Evolutionary conservation across 176 grass and related monocot genomes (phyloP).

Genomic region (Alopecurus myosuroides): DNA sequence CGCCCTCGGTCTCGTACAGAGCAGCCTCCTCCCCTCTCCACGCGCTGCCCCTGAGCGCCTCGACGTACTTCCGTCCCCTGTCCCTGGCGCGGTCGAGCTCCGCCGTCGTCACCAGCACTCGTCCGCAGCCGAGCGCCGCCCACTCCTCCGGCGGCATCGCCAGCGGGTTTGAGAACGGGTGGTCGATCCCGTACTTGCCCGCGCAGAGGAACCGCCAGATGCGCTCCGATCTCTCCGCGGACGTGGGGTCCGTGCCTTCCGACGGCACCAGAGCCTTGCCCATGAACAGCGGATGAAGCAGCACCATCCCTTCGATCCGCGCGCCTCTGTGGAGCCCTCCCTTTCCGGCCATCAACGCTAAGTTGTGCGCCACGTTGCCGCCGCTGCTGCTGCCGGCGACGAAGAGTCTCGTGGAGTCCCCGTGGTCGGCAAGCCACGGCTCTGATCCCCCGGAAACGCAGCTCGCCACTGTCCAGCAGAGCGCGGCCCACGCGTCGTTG

Average conservation of each 20-base stretch:
- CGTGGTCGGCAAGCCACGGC: constrained; percentile 51
- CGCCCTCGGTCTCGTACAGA: constrained; percentile 31
- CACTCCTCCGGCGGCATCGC: constrained; percentile 8
- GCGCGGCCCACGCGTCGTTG: constrained; percentile 40
- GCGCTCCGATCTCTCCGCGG: background rate
- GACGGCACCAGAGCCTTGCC: constrained; percentile 22
- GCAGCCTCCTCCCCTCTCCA: constrained; percentile 45
- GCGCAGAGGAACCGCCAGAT: constrained; percentile 27
- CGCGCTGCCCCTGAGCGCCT: constrained; percentile 39
- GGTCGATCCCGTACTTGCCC: constrained; percentile 22
- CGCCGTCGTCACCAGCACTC: constrained; percentile 39
- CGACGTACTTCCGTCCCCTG: constrained; percentile 38
- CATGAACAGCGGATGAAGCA: constrained; percentile 61
- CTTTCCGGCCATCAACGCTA: constrained; percentile 20
- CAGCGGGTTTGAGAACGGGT: constrained; percentile 51
- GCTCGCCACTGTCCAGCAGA: constrained; percentile 34
- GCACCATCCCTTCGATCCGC: constrained; percentile 32
- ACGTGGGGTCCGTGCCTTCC: background rate
- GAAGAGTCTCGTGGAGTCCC: constrained; percentile 38
- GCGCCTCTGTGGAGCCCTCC: background rate
- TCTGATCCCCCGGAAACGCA: background rate
- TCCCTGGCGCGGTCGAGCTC: constrained; percentile 34
- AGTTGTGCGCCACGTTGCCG: constrained; percentile 55
- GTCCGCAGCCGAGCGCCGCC: constrained; percentile 33
- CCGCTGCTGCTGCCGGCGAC: constrained; percentile 50